Evolutionary conservation across 345 rosid species (phyloP), one percentile per base, ranked within the genome.

Genomic region (Murraya koenigii): DNA sequence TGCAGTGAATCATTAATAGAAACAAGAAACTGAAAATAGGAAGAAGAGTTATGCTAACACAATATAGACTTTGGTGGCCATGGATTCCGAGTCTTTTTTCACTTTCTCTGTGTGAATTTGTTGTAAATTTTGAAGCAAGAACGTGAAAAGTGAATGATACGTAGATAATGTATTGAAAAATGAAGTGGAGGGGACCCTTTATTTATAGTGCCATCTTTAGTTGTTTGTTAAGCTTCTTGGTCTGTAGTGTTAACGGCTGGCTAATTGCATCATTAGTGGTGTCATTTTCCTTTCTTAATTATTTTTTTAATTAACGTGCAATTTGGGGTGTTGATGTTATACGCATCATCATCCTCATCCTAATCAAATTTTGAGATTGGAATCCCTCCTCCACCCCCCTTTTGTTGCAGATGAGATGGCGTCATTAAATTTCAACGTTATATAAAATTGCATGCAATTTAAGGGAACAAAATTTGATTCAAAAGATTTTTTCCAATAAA

Each of bases 31-130:
- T 4, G n/a, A 74, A 4, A 20, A 33, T 28, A 38, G 69, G 33
- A 25, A 69, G 30, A 35, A 63, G 44, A 25, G 56, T 6, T 3
- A 49, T 63, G 80, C 78, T 84, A 82, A 91, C 95, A 91, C 85
- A 71, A 91, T 78, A 74, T 88, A 89, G 74, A 91, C 77, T 83
- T 88, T 88, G 52, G 87, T 38, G 35, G 90, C 95, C 93, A 89
- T 91, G 75, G 84, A 73, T 66, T 72, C 78, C 19, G 64, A 59
- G 66, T 41, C n/a, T 25, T n/a, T 60, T 5, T 44, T 44, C 49
- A 11, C 49, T 44, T 44, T 44, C 49, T 44, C 5, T 44, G 49
- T 3, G 49, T 3, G 15, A 44, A 44, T 13, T 44, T 44, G 15
- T 70, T 36, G 26, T 13, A 49, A 66, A 22, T 26, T 65, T 35